Base-by-base conservation (phyloP, 257 asterid species). In the Capsicum chinense region DNA sequence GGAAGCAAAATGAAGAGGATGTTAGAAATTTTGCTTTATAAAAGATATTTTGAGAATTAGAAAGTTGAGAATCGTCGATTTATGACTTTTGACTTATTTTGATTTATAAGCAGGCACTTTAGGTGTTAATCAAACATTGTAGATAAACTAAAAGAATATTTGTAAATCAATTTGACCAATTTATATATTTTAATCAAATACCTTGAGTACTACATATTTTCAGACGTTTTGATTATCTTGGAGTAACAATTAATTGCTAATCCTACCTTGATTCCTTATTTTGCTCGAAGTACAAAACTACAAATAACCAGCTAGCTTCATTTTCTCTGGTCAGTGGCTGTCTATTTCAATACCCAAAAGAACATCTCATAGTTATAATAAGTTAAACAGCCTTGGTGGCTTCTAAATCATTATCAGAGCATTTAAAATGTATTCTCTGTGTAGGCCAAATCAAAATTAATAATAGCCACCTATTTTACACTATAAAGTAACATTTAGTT, bases 251-350 rank as follows among this genome's bases (percentile, higher is more conserved):
- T 35, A 26, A 26, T 26, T 68, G 14, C 76, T 37, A 68, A 37
- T 21, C 62, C 63, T 13, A 21, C 63, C 63, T 14, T 26, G 47
- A 52, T 21, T 50, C 81, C 47, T 50, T 50, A 74, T 3, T 21
- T 74, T 50, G 6, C 39, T 58, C 59, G 5, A 71, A 17, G 37
- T 71, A 47, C 39, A 50, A 64, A 71, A 71, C 79, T 71, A 71
- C 37, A 71, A 19, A 19, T n/a, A 47, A 71, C 17, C 37, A 9
- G 17, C n/a, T 12, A 48, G 3, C n/a, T 73, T 73, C 80, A 5
- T 73, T 63, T 73, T 71, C 39, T 44, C 13, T 44, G 79, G 17
- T 71, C 57, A 17, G 35, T 70, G 79, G 3, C 79, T 70, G 79
- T 70, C 79, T 9, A 70, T 44, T 70, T 44, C 57, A 71, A 44